Evolutionary conservation across 805 yeast species (phyloP).

Genomic region (Wickerhamomyces kurtzmanii): DNA sequence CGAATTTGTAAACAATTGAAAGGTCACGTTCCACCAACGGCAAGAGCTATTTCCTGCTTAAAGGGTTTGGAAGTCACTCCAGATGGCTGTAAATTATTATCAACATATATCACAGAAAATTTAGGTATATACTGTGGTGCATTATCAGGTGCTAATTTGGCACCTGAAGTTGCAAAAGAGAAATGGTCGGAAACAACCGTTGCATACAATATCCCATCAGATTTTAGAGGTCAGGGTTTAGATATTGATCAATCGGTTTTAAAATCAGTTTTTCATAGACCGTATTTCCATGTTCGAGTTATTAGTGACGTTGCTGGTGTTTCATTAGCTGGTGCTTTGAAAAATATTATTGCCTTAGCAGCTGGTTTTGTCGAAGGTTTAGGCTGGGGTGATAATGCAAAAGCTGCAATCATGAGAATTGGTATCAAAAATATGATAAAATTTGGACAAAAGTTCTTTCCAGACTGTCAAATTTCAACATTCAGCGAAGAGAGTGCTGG

Average conservation of each 20-base stretch:
- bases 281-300: constrained; percentile 94
- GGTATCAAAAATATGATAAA: constrained; percentile 86
- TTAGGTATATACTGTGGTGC: constrained; percentile 93
- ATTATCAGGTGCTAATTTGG: constrained; percentile 92
- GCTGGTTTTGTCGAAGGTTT: constrained; percentile 97
- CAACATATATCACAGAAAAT: constrained; percentile 68
- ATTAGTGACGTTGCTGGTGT: constrained; percentile 93
- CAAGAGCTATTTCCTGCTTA: constrained; percentile 88
- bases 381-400: constrained; percentile 99
- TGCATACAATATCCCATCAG: constrained; percentile 72
- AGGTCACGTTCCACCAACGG: constrained; percentile 61
- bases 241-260: constrained; percentile 60
- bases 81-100: constrained; percentile 76
- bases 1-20: constrained; percentile 65
- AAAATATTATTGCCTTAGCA: constrained; percentile 91
- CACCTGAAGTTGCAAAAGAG: constrained; percentile 92
- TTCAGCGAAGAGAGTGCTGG: constrained; percentile 94
- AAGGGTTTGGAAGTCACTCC: constrained; percentile 83
- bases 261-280: constrained; percentile 88
- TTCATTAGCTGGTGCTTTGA: constrained; percentile 93
- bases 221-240: constrained; percentile 34
- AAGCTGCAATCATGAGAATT: constrained; percentile 94
- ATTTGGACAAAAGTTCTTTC: constrained; percentile 79
- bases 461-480: constrained; percentile 59
- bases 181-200: constrained; percentile 98